Base-by-base conservation (phyloP, 495 filamentous ascomycete species). In the Aspergillus leporis region DNA sequence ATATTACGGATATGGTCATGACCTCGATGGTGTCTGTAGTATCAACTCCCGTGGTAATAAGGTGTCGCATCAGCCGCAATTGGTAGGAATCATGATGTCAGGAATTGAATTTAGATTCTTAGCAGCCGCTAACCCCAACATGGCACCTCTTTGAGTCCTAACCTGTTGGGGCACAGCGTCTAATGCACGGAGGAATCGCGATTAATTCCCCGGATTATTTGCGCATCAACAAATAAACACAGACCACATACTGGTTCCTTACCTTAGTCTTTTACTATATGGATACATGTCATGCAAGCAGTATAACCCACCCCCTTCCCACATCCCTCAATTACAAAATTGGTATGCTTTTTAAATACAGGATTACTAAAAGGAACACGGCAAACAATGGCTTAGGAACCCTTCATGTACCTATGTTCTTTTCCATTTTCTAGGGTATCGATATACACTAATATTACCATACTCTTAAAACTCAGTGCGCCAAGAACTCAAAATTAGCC, bases 401-500 rank as follows among this genome's bases (percentile, higher is more conserved):
- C 22, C 16, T 23, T 21, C 23, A 47, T 22, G 12, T 47, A 47
- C 16, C 5, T 41, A 41, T 18, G 14, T 41, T 14, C 6, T 16
- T 2, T 14, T n/a, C 38, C 14, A 12, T 28, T 49, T 25, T 9
- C 50, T 21, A 32, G 51, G 51, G 51, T 53, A 53, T 53, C 16
- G 19, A 40, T 1, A 28, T 53, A 21, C 40, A 57, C 53, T 25
- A 23, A 23, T 21, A 51, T 19, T 18, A 34, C 25, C 25, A 46
- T 21, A 54, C n/a, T n/a, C 36, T 23, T 19, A 48, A 48, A 32
- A 22, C 46, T 63, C 56, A 76, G 31, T 76, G 74, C 43, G 73
- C 70, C 57, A 78, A 61, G 59, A 73, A 79, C 19, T 79, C 77
- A 60, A 79, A 77, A 59, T 74, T 75, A 9, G 77, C 73, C 73